Evolutionary conservation across 345 rosid genomes (phyloP).

Genomic region (Murraya koenigii): DNA sequence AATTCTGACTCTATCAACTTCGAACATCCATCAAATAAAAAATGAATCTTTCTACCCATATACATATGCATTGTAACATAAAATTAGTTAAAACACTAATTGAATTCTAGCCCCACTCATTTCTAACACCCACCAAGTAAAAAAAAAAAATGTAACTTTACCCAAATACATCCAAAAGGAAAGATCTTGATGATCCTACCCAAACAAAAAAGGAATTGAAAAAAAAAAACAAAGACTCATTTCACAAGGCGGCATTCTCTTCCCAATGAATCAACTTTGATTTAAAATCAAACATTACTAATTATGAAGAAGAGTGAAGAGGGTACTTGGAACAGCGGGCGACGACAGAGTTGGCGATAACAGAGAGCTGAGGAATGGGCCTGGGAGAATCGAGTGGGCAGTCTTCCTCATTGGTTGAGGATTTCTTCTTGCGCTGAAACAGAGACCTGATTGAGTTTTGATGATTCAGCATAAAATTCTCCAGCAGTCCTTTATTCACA

Average conservation of each 20-base stretch:
- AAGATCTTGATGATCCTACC: background rate
- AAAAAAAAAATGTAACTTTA: background rate
- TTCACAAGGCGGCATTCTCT: background rate
- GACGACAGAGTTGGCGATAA: constrained; percentile 85
- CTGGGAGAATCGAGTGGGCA: constrained; percentile 40
- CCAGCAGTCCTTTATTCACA: constrained; percentile 35
- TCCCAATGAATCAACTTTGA: background rate
- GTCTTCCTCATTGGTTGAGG: constrained; percentile 31
- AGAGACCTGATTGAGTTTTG: constrained; percentile 63
- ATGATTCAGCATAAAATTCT: constrained; percentile 56
- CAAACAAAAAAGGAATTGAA: background rate
- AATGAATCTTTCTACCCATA: background rate
- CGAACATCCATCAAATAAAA: background rate
- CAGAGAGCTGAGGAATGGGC: constrained; percentile 78
- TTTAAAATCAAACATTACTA: background rate
- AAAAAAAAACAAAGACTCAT: background rate
- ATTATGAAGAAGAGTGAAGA: background rate
- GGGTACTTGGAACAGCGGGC: constrained; percentile 75
- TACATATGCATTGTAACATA: background rate
- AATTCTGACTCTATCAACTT: background rate
- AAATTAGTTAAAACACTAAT: background rate
- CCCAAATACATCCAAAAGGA: background rate
- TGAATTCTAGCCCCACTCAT: background rate
- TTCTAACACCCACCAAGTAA: background rate
- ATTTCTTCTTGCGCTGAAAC: constrained; percentile 52